Percentiles rank a stretch among this genome's conserved stretches.
phyloP scores from a whole-genome alignment of 176 grass and related monocot species.

The Lolium perenne region DNA sequence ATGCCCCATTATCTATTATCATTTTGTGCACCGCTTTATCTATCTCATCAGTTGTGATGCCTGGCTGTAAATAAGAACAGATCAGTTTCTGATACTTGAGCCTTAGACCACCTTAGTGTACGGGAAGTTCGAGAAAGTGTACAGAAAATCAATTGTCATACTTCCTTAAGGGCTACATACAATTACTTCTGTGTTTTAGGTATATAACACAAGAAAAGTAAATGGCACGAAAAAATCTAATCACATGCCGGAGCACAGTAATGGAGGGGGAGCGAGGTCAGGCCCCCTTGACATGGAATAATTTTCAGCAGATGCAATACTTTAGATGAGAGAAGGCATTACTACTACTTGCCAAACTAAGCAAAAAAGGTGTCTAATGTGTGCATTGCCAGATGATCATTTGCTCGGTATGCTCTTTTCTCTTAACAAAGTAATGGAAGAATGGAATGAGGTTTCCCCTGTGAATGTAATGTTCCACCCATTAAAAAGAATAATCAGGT shows the following conservation, averaged over 20 bases:
- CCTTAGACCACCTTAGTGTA: conserved; percentile 1
- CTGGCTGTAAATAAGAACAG: conserved; percentile 78
- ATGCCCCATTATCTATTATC: conserved; percentile 91
- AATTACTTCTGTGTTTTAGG: conserved; percentile 31
- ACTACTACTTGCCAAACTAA: conserved; percentile 19
- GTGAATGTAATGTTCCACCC: conserved; percentile 7
- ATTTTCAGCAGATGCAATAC: neutral
- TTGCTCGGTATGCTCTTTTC: neutral
- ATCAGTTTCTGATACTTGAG: conserved; percentile 39
- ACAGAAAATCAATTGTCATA: conserved; percentile 20
- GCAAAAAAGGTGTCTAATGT: conserved; percentile 17
- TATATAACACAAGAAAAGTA: conserved; percentile 31
- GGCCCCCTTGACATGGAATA: neutral
- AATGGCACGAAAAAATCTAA: neutral
- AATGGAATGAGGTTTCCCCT: conserved; percentile 1
- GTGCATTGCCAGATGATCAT: conserved; percentile 4
- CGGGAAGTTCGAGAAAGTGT: conserved; percentile 16
- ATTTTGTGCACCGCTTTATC: conserved; percentile 95
- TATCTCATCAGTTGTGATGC: conserved; percentile 93
- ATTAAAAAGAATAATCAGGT: conserved; percentile 31
- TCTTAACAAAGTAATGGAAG: neutral
- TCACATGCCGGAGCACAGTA: neutral
- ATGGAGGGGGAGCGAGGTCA: neutral
- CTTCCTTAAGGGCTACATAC: neutral
- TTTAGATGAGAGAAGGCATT: conserved; percentile 15